phyloP scores from a whole-genome alignment of 352 stramenopile species.

The Saprolegnia diclina region DNA sequence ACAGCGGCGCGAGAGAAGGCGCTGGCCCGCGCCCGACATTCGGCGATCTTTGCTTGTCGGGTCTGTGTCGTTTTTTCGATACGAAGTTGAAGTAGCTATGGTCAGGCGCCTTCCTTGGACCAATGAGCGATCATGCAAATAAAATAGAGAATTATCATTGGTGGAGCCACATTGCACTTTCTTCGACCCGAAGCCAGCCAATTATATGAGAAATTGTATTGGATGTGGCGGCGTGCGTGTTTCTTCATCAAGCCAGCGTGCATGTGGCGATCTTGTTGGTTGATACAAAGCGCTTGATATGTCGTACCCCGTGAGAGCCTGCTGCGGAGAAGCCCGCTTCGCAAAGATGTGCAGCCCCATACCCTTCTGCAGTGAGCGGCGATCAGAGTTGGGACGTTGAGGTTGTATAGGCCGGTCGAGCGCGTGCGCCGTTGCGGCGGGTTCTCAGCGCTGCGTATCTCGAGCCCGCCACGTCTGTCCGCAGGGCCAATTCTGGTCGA shows the following conservation, averaged over 20 bases:
- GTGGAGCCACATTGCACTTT: constrained; percentile 3
- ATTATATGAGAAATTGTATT: constrained; percentile 21
- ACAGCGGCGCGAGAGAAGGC: background rate
- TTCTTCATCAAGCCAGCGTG: background rate
- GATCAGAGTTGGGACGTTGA: background rate
- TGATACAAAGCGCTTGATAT: constrained; percentile 18
- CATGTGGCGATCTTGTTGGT: constrained; percentile 10
- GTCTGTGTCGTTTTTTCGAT: background rate
- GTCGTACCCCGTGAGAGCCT: background rate
- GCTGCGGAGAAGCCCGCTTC: background rate
- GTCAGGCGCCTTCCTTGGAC: background rate
- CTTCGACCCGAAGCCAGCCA: background rate
- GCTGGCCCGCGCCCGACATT: background rate
- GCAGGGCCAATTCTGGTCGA: background rate
- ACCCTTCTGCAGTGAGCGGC: background rate
- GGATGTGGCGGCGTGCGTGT: constrained; percentile 6
- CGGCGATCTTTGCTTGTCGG: too few relatives aligned
- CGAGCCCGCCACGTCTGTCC: background rate
- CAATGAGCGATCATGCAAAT: background rate
- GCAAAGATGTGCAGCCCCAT: constrained; percentile 11
- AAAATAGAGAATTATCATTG: background rate
- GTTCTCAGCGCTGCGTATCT: background rate
- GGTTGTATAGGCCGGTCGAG: background rate
- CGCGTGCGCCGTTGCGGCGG: background rate
- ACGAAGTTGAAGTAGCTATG: constrained; percentile 8